phyloP scores from a whole-genome alignment of 2,329 filamentous ascomycete genomes.

The Aureobasidium namibiae region DNA sequence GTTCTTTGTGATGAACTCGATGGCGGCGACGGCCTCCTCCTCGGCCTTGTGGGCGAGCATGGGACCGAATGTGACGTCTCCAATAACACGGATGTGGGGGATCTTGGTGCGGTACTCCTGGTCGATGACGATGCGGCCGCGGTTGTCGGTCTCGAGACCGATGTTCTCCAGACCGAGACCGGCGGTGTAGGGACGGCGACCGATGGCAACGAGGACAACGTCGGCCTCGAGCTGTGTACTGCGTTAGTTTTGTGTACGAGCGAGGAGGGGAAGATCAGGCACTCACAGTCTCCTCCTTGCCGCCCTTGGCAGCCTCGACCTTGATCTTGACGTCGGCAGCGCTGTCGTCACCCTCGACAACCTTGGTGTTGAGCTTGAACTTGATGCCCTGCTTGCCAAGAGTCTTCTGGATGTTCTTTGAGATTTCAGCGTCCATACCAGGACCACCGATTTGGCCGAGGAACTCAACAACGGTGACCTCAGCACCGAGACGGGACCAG shows the following conservation, averaged over 20 bases:
- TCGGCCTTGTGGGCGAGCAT: constrained; percentile 99
- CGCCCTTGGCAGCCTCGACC: constrained; percentile 88
- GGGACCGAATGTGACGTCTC: constrained; percentile 92
- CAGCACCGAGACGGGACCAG: constrained; percentile 86
- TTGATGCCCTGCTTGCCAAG: constrained; percentile 94
- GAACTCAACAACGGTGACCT: constrained; percentile 97
- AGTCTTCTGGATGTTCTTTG: constrained; percentile 86
- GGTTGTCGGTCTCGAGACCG: constrained; percentile 83
- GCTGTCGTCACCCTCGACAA: constrained; percentile 71
- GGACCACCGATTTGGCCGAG: constrained; percentile 92
- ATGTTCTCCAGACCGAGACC: constrained; percentile 92
- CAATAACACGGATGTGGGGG: constrained; percentile 92
- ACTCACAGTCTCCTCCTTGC: constrained; percentile 81
- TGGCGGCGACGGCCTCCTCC: constrained; percentile 88
- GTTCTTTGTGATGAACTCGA: constrained; percentile 97
- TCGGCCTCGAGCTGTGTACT: constrained; percentile 70
- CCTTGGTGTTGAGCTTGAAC: constrained; percentile 98
- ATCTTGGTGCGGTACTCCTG: constrained; percentile 98
- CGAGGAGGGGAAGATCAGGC: constrained; percentile 14
- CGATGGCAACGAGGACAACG: constrained; percentile 93
- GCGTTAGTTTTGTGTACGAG: constrained; percentile 17
- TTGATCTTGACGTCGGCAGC: constrained; percentile 72
- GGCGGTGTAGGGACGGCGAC: constrained; percentile 86
- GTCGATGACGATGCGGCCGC: constrained; percentile 92
- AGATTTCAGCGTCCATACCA: constrained; percentile 91